A percentile compares a stretch with the other conserved stretches of the same genome.
Conservation (phyloP, 495 filamentous ascomycete species). For the Podospora tetraspora region DNA sequence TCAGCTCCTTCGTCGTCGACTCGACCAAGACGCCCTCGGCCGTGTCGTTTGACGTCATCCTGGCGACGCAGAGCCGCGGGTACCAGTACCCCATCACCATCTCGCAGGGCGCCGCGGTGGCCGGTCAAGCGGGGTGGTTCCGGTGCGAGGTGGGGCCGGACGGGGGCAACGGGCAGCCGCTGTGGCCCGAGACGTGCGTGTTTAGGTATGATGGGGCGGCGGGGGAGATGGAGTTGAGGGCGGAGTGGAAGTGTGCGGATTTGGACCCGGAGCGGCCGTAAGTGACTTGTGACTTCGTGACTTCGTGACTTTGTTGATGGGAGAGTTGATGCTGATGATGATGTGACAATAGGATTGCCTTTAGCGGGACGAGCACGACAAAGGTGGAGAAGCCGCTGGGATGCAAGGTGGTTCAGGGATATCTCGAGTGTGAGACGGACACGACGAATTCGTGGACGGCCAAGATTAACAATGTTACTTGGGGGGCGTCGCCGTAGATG, state of each 20-base stretch:
- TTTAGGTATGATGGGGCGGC: conserved; percentile 17
- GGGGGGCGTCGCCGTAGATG: background rate
- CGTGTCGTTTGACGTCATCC: conserved; percentile 25
- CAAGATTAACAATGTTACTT: background rate
- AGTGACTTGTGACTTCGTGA: conserved; percentile 10
- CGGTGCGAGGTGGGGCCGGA: conserved; percentile 17
- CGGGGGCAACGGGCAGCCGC: conserved; percentile 16
- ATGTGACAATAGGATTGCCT: background rate
- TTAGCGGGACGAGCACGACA: background rate
- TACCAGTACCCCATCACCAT: conserved; percentile 25
- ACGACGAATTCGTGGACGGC: background rate
- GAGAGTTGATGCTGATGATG: background rate
- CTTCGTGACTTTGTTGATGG: background rate
- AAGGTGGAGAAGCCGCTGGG: background rate
- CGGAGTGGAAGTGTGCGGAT: conserved; percentile 28
- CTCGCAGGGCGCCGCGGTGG: conserved; percentile 2
- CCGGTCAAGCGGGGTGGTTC: conserved; percentile 17
- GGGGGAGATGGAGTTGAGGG: conserved; percentile 19
- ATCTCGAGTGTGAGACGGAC: background rate
- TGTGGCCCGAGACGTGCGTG: conserved; percentile 23
- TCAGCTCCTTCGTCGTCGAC: conserved; percentile 20
- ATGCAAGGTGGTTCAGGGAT: background rate
- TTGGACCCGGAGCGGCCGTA: conserved; percentile 25
- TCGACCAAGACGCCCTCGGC: background rate
- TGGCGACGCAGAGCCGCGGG: conserved; percentile 13